A percentile compares a stretch with the other conserved stretches of the same genome.
Evolutionary conservation across 495 filamentous ascomycete species (phyloP).

Genomic region (Corynascus novoguineensis): DNA sequence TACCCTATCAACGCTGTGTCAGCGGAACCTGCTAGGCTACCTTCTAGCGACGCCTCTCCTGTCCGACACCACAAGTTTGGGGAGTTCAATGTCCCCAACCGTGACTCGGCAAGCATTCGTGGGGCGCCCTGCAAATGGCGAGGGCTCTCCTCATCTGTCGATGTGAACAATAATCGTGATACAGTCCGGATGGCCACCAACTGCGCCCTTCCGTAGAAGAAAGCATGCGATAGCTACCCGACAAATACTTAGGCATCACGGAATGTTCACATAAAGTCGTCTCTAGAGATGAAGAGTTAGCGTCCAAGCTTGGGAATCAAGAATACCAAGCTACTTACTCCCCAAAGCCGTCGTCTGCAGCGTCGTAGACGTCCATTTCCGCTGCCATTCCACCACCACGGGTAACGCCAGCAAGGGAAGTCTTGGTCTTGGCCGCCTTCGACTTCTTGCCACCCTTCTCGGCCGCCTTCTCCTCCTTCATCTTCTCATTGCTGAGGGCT

Average conservation of each 20-base stretch:
- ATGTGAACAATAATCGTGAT: background rate
- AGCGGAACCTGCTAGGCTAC: background rate
- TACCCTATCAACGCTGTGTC: background rate
- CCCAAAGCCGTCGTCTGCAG: slow-evolving; percentile 57
- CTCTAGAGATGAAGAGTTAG: slow-evolving; percentile 31
- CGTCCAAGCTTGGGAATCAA: background rate
- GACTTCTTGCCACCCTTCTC: slow-evolving; percentile 96
- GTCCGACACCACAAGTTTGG: background rate
- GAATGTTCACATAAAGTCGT: slow-evolving; percentile 49
- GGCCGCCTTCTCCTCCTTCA: slow-evolving; percentile 94
- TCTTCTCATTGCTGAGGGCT: slow-evolving; percentile 89
- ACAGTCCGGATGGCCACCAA: background rate
- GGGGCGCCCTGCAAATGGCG: background rate
- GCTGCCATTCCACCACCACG: slow-evolving; percentile 56
- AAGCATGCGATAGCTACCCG: background rate
- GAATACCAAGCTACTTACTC: slow-evolving; percentile 53
- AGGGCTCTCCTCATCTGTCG: background rate
- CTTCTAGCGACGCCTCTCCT: background rate
- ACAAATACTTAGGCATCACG: background rate
- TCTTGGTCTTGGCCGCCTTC: slow-evolving; percentile 93
- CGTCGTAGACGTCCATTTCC: slow-evolving; percentile 70
- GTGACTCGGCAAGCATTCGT: background rate
- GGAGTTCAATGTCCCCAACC: background rate
- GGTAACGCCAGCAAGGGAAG: slow-evolving; percentile 60
- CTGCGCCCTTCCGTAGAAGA: background rate